These are phyloP conservation scores for Fusarium brachygibbosum DNA, from an alignment of 2,329 filamentous ascomycete species.

Conservation along the genomic window DNA sequence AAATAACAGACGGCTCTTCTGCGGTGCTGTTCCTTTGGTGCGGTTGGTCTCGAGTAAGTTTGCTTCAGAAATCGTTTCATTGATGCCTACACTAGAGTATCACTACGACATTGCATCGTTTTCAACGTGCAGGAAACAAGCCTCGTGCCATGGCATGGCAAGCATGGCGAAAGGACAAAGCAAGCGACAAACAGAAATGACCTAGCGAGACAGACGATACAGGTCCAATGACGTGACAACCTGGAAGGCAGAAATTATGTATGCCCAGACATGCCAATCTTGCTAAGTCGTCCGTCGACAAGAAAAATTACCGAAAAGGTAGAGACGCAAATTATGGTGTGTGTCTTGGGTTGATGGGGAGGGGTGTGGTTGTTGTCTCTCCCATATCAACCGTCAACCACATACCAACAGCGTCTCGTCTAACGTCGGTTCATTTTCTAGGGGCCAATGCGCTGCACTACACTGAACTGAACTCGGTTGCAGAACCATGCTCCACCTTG, in stretches of 20 bases:
- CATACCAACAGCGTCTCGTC: slow-evolving; percentile 29
- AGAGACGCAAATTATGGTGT: slow-evolving; percentile 26
- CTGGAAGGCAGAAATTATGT: slow-evolving; percentile 26
- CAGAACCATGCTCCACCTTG: slow-evolving; percentile 25
- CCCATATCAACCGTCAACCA: slow-evolving; percentile 12
- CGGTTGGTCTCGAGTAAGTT: slow-evolving; percentile 6
- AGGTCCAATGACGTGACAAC: slow-evolving; percentile 38
- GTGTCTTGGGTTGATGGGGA: slow-evolving; percentile 15
- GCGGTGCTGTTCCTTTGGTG: slow-evolving; percentile 22
- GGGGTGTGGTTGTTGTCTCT: slow-evolving; percentile 13
- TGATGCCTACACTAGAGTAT: slow-evolving; percentile 9
- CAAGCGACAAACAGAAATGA: slow-evolving; percentile 22
- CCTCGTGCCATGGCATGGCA: slow-evolving; percentile 25
- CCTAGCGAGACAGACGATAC: slow-evolving; percentile 15
- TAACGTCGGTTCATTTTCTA: slow-evolving; percentile 41
- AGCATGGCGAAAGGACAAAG: slow-evolving; percentile 20
- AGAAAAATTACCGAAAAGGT: slow-evolving; percentile 29
- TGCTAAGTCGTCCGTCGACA: slow-evolving; percentile 28
- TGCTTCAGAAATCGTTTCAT: slow-evolving; percentile 20
- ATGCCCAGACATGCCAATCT: slow-evolving; percentile 44
- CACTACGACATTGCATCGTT: slow-evolving; percentile 9
- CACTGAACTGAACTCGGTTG: slow-evolving; percentile 19
- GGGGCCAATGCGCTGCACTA: slow-evolving; percentile 24
- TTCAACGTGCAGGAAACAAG: slow-evolving; percentile 34
- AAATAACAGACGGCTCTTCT: slow-evolving; percentile 15